Base-by-base conservation (phyloP, 2,329 filamentous ascomycete genomes). In the Hypomyces perniciosus region DNA sequence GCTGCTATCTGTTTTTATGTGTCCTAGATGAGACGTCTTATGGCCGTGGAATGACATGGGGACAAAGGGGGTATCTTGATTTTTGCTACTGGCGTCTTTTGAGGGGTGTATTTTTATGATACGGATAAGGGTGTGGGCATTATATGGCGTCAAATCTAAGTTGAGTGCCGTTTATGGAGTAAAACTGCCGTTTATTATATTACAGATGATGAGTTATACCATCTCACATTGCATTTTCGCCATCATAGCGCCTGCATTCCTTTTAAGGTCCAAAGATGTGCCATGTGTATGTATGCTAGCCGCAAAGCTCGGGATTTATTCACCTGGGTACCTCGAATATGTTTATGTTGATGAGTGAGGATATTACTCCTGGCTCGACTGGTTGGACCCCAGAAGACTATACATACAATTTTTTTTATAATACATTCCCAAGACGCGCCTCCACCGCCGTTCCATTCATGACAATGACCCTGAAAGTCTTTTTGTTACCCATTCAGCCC, bases 321-420 rank as follows among this genome's bases (percentile, higher is more conserved):
- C 20, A 20, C 20, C 20, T 20, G 20, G 20, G 20, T 20, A 3
- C 20, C 20, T 20, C 20, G 20, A 20, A 26, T 31, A 8, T 6
- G 38, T 44, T n/a, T 50, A n/a, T 40, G 41, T 45, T 39, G 37
- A 43, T 57, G 55, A 58, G 56, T 57, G 55, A 57, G 50, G 55
- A 56, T 56, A 44, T 51, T 50, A 44, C 46, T 55, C 52, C 44
- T 31, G 39, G 20, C 20, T 20, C 3, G 20, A 20, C 20, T 20
- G 20, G 20, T 20, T 20, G 20, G 20, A 20, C 20, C 20, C 20
- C 20, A 20, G 20, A 42, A 42, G 35, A 38, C 35, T 28, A 43
- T 40, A 37, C 42, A 26, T 26, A 46, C 46, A 39, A 51, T 27
- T 42, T 31, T 51, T 20, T 20, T 20, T 20, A 51, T 47, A 47